Evolutionary conservation across 805 yeast species (phyloP).

Genomic region (Candida qinlingensis): DNA sequence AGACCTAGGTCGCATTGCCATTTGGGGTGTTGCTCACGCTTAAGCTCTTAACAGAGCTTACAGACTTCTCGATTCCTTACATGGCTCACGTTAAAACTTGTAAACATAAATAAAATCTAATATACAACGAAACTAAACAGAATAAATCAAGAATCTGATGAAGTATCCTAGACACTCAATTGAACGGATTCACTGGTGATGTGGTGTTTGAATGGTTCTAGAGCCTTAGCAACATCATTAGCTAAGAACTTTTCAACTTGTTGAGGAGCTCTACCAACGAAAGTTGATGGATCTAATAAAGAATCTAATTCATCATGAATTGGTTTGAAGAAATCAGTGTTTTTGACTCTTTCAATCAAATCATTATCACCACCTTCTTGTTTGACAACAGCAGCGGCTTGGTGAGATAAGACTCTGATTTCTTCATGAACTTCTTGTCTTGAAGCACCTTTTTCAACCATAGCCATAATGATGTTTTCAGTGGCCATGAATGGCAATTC

Average conservation of each 20-base stretch:
- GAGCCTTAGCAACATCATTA: slow-evolving; percentile 78
- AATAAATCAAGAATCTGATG: background rate
- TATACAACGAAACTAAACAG: background rate
- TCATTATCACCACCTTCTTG: slow-evolving; percentile 99
- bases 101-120: background rate
- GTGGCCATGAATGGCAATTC: slow-evolving; percentile 99
- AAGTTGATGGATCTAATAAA: slow-evolving; percentile 86
- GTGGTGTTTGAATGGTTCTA: slow-evolving; percentile 55
- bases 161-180: slow-evolving; percentile 55
- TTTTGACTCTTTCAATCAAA: slow-evolving; percentile 79
- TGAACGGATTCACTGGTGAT: slow-evolving; percentile 67
- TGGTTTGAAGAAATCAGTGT: slow-evolving; percentile 79
- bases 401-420: slow-evolving; percentile 93
- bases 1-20: too few species aligned
- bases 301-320: slow-evolving; percentile 78
- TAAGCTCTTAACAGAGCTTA: too few species aligned
- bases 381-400: slow-evolving; percentile 95
- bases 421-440: slow-evolving; percentile 98
- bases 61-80: too few species aligned
- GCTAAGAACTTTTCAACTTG: slow-evolving; percentile 92
- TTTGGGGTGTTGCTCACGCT: too few species aligned
- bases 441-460: slow-evolving; percentile 96
- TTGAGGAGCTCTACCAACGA: slow-evolving; percentile 97
- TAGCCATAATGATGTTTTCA: slow-evolving; percentile 98
- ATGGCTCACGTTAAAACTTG: too few species aligned